Base-by-base conservation (phyloP, 2,329 filamentous ascomycete genomes). In the Dactylellina parvicollis region DNA sequence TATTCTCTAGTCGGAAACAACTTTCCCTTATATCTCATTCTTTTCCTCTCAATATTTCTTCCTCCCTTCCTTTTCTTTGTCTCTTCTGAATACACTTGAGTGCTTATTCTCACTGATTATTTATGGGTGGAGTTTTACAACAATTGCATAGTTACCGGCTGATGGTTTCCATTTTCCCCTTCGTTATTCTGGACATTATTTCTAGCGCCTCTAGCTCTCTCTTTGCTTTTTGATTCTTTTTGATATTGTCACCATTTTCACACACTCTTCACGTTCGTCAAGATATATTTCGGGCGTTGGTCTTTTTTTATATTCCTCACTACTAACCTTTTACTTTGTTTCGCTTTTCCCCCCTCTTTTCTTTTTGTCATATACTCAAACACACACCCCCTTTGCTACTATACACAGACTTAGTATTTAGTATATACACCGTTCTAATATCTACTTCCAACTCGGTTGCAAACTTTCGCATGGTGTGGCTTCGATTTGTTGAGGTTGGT, bases 71-170 rank as follows among this genome's bases (percentile, higher is more conserved):
- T 30, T 30, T 49, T 24, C 46, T 49, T 49, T 30, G 8, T 14
- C 2, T 38, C 16, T 36, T 22, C 8, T 14, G 10, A 36, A 36
- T 38, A 24, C 24, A 22, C 24, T 54, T 36, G 2, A 14, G 26
- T 12, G 7, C 50, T 71, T 55, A 22, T 20, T 60, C 16, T 71
- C 42, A 36, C 60, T 64, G 60, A 66, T 66, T 56, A 49, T 49
- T 54, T 66, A 30, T 73, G 69, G 69, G 69, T 73, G 69, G 69
- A 73, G 69, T 73, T 73, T 66, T 73, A 55, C 32, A 60, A 66
- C 54, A 66, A n/a, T n/a, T 66, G 69, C 69, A 73, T 73, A 65
- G 69, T 73, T 73, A 66, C 69, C 69, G 69, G 69, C 49, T 73
- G 67, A 38, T 66, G 60, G 66, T 42, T 66, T 49, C 38, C 24